A percentile compares a stretch with the other conserved stretches of the same genome.
Evolutionary conservation across 2,329 filamentous ascomycete genomes (phyloP).

Genomic region (Botrytis cinerea): DNA sequence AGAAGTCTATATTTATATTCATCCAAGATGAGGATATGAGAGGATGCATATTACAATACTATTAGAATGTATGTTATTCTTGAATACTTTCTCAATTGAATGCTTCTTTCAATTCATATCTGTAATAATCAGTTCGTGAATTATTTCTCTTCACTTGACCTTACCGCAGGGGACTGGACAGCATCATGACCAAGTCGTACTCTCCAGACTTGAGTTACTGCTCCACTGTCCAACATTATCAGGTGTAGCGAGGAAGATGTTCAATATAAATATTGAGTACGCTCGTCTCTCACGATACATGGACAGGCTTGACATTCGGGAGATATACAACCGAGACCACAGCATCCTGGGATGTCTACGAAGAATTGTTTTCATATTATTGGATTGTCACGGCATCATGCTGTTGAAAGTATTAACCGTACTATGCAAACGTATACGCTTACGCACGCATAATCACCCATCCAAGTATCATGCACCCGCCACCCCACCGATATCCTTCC

Average conservation of each 20-base stretch:
- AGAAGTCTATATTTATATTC: neutral
- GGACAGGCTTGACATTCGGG: neutral
- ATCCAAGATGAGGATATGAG: neutral
- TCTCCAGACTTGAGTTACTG: neutral
- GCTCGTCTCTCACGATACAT: neutral
- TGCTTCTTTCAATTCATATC: neutral
- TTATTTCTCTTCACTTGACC: neutral
- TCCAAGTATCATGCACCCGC: conserved; percentile 18
- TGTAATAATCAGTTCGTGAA: neutral
- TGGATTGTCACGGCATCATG: neutral
- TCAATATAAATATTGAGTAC: neutral
- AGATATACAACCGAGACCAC: neutral
- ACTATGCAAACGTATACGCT: neutral
- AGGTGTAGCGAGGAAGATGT: neutral
- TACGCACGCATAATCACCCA: neutral
- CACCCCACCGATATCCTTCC: conserved; percentile 8
- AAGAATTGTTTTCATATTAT: neutral
- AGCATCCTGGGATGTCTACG: neutral
- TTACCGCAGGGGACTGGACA: neutral
- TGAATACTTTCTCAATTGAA: neutral
- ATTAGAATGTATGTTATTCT: neutral
- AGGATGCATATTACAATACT: neutral
- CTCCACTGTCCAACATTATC: neutral
- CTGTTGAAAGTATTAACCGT: conserved; percentile 18
- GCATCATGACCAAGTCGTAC: neutral